These are phyloP conservation scores for Yamadazyma membranifaciens DNA, from an alignment of 1,139 yeast species.

Conservation along the genomic window DNA sequence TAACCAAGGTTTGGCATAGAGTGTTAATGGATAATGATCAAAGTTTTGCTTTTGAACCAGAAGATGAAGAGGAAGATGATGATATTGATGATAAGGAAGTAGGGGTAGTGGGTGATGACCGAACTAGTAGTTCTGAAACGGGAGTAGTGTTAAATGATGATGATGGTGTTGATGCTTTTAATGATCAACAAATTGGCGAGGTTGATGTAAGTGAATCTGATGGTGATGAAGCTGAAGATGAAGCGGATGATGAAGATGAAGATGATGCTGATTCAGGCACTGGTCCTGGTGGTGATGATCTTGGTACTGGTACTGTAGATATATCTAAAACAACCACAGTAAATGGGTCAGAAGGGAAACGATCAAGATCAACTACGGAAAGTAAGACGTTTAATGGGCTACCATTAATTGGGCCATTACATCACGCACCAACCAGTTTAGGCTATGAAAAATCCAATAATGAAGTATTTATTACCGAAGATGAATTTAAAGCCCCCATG, in stretches of 20 bases:
- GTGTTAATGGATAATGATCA: constrained; percentile 25
- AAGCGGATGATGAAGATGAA: constrained; percentile 8
- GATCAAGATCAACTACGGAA: not conserved
- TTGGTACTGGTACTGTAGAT: constrained; percentile 7
- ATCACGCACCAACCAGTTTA: constrained; percentile 36
- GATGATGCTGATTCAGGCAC: not conserved
- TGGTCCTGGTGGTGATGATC: constrained; percentile 1
- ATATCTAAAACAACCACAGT: not conserved
- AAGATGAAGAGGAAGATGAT: constrained; percentile 8
- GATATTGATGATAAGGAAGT: constrained; percentile 8
- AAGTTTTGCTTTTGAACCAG: constrained; percentile 8
- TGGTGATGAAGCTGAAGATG: constrained; percentile 9
- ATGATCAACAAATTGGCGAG: constrained; percentile 5
- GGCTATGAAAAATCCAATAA: constrained; percentile 51
- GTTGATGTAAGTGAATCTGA: constrained; percentile 5
- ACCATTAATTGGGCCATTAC: constrained; percentile 36
- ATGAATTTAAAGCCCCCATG: constrained; percentile 67
- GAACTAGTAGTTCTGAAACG: constrained; percentile 1
- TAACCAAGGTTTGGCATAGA: constrained; percentile 62
- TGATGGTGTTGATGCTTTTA: constrained; percentile 1
- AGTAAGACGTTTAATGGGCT: constrained; percentile 30
- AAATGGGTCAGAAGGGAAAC: not conserved
- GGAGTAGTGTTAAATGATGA: constrained; percentile 9
- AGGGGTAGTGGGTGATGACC: constrained; percentile 5
- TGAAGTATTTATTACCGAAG: constrained; percentile 66